Conservation (phyloP, 495 filamentous ascomycete genomes). For the Aspergillus panamensis region DNA sequence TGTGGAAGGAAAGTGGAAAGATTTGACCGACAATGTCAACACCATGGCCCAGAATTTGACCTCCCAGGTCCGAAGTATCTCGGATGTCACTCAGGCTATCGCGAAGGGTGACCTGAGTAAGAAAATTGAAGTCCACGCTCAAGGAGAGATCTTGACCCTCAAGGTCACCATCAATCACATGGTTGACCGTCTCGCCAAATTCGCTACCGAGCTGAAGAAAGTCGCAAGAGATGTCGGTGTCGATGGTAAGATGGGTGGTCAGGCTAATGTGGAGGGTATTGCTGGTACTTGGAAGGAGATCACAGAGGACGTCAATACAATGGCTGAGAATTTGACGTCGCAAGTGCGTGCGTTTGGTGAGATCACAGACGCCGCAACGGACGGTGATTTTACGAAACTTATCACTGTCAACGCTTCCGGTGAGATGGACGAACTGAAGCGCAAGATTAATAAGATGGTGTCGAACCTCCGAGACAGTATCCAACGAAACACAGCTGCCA, state of each 20-base stretch:
- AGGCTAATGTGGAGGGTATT: constrained; percentile 91
- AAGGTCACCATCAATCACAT: constrained; percentile 99
- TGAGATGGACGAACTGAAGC: constrained; percentile 98
- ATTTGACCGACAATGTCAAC: constrained; percentile 85
- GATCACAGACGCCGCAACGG: constrained; percentile 94
- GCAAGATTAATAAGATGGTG: constrained; percentile 99
- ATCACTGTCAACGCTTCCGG: constrained; percentile 98
- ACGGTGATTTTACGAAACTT: constrained; percentile 93
- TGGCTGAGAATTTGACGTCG: constrained; percentile 96
- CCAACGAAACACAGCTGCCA: constrained; percentile 92
- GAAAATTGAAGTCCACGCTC: constrained; percentile 93
- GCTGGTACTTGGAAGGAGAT: constrained; percentile 98
- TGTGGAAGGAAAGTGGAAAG: constrained; percentile 99
- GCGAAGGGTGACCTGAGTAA: constrained; percentile 91
- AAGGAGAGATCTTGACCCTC: constrained; percentile 88
- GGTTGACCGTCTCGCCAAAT: constrained; percentile 92
- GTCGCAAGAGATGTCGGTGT: constrained; percentile 97
- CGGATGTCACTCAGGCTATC: constrained; percentile 95
- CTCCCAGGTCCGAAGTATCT: constrained; percentile 91
- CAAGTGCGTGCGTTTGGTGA: constrained; percentile 98
- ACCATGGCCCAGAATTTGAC: constrained; percentile 96
- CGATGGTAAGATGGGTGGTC: constrained; percentile 97
- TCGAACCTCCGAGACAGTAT: constrained; percentile 94
- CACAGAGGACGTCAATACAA: constrained; percentile 96
- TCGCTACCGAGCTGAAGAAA: constrained; percentile 94